phyloP scores from a whole-genome alignment of 352 stramenopile genomes.

The Globisporangium rhizosaccharum region DNA sequence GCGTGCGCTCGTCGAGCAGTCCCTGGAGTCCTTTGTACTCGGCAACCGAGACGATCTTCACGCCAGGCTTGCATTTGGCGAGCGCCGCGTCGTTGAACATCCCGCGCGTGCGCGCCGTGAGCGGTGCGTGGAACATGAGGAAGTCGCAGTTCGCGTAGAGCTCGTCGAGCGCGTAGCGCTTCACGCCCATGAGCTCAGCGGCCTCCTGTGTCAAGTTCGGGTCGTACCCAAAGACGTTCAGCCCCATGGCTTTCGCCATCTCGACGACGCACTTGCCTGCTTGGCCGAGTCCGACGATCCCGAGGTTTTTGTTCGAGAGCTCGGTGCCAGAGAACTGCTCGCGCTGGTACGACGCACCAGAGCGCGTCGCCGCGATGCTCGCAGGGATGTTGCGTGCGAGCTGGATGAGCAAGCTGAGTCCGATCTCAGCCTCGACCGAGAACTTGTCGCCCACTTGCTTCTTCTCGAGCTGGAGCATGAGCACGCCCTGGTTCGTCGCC shows the following conservation, averaged over 20 bases:
- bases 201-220: conserved; percentile 69
- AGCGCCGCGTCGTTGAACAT: conserved; percentile 85
- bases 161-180: conserved; percentile 49
- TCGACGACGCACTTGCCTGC: conserved; percentile 68
- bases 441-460: conserved; percentile 70
- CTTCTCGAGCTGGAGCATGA: conserved; percentile 72
- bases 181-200: conserved; percentile 57
- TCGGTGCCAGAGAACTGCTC: conserved; percentile 59
- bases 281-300: conserved; percentile 69
- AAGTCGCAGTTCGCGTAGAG: conserved; percentile 85
- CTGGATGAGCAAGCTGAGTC: conserved; percentile 58
- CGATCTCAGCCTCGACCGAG: conserved; percentile 70
- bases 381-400: conserved; percentile 51
- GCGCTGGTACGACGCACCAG: conserved; percentile 16
- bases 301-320: conserved; percentile 52
- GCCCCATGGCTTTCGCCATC: conserved; percentile 63
- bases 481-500: conserved; percentile 63
- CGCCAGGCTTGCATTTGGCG: conserved; percentile 85
- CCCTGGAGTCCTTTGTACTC: conserved; percentile 67
- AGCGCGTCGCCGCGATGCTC: conserved; percentile 37
- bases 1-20: conserved; percentile 77
- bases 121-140: conserved; percentile 93
- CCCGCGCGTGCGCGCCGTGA: conserved; percentile 88
- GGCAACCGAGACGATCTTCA: conserved; percentile 84
- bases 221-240: conserved; percentile 69